Evolutionary conservation across 306 rosid species (phyloP).

Genomic region (Fragaria nilgerrensis): DNA sequence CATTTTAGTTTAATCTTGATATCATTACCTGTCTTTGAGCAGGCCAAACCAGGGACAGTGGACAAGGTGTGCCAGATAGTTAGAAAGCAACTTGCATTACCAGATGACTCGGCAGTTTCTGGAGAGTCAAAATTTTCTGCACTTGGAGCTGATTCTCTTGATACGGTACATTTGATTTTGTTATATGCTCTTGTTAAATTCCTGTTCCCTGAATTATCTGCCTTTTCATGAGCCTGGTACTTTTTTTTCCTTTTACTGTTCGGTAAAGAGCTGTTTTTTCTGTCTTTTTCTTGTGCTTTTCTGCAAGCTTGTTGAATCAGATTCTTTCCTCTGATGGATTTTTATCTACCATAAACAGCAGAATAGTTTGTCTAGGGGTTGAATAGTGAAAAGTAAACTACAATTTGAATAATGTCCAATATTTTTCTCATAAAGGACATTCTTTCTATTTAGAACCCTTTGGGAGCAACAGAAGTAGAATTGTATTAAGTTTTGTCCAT

Average conservation of each 20-base stretch:
- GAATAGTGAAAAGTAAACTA: neutral
- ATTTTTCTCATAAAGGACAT: neutral
- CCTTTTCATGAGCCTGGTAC: neutral
- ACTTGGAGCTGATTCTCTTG: slow-evolving; percentile 90
- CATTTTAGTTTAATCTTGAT: neutral
- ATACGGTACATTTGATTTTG: slow-evolving; percentile 48
- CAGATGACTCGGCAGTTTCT: slow-evolving; percentile 47
- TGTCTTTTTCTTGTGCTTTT: neutral
- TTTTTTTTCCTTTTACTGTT: neutral
- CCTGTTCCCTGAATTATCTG: neutral
- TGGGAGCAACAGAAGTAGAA: neutral
- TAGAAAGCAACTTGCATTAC: slow-evolving; percentile 66
- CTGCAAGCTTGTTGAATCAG: neutral
- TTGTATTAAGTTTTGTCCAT: neutral
- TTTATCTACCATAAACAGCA: neutral
- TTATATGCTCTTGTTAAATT: neutral
- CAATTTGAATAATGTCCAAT: neutral
- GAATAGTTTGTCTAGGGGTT: neutral
- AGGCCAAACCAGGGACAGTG: slow-evolving; percentile 73
- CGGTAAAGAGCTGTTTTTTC: neutral
- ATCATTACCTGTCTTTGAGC: slow-evolving; percentile 24
- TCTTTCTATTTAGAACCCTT: neutral
- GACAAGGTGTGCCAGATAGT: slow-evolving; percentile 62
- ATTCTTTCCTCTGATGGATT: neutral
- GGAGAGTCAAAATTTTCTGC: slow-evolving; percentile 58